Evolutionary conservation across 2,329 filamentous ascomycete species (phyloP), one percentile per base, ranked within the genome.

Genomic region (Aureobasidium sp.): DNA sequence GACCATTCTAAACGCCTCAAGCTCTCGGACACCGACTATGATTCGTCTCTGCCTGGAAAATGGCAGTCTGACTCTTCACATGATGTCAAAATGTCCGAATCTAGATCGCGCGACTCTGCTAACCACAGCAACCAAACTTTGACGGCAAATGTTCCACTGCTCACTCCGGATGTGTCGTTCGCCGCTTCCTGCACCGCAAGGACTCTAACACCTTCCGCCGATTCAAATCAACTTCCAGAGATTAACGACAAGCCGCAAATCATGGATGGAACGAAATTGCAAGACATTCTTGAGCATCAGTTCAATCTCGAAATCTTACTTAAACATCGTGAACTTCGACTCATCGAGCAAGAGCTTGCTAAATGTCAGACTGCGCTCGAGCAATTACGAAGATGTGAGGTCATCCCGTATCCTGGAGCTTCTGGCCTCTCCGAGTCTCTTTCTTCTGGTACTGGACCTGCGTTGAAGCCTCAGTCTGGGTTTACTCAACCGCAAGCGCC

Each of bases 331-430:
- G 94, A 99, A 78, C 78, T 97, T 64, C 90, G 92, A 63, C 81
- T 96, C 68, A 96, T 97, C 74, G 91, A 97, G 72, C 92, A 96
- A 76, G 94, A 97, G 77, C 83, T 97, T 67, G 93, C 91, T 67
- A 97, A 97, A 78, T 97, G 92, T 72, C 92, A 97, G 78, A 80
- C 92, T 66, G 91, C 92, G 12, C 82, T 97, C 68, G 94, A 99
- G 77, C 94, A 97, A 77, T 80, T 99, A 66, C 89, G 94, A 69
- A 87, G 94, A 64, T 97, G 92, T 76, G 87, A 94, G 72, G 81
- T 97, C 67, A 93, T 96, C 68, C 93, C 93, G 5, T 97, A 92
- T 73, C 92, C 93, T 36, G 84, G 87, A 66, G 84, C 84, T 66
- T 81, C 84, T 65, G 83, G 85, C 44, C 85, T 85, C 9, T 87